These are phyloP conservation scores for Claviceps pusilla DNA, from an alignment of 2,329 filamentous ascomycete genomes.

Conservation along the genomic window DNA sequence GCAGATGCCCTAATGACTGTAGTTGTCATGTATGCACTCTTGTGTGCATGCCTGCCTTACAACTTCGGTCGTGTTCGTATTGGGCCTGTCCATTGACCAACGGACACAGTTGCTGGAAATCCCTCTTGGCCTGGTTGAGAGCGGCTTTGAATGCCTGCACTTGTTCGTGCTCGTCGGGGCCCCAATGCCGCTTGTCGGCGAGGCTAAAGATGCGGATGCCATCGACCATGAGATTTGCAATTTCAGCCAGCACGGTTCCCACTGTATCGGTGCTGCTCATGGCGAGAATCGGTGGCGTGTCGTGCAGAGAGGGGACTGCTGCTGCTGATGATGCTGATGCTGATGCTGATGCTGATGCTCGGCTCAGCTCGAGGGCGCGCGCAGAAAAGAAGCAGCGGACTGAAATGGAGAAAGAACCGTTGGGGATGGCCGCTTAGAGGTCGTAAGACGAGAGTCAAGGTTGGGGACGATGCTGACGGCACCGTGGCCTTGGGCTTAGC, in stretches of 20 bases:
- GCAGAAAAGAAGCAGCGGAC: neutral
- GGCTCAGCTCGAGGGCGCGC: neutral
- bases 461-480: neutral
- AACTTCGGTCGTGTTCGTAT: slow-evolving; percentile 41
- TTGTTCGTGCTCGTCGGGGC: slow-evolving; percentile 44
- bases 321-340: neutral
- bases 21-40: neutral
- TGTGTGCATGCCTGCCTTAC: slow-evolving; percentile 23
- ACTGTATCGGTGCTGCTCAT: slow-evolving; percentile 35
- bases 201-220: slow-evolving; percentile 38
- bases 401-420: no score
- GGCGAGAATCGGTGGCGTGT: slow-evolving; percentile 6
- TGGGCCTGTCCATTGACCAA: slow-evolving; percentile 41
- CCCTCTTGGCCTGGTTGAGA: slow-evolving; percentile 44
- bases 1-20: neutral
- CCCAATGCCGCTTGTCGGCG: slow-evolving; percentile 45
- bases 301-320: neutral
- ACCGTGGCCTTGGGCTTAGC: neutral
- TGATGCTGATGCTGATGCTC: no score
- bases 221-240: slow-evolving; percentile 39
- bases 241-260: slow-evolving; percentile 41
- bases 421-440: neutral
- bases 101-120: slow-evolving; percentile 42
- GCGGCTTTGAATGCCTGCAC: slow-evolving; percentile 36
- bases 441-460: neutral